These are phyloP conservation scores for Acer saccharum DNA, from an alignment of 345 rosid genomes.

Conservation along the genomic window DNA sequence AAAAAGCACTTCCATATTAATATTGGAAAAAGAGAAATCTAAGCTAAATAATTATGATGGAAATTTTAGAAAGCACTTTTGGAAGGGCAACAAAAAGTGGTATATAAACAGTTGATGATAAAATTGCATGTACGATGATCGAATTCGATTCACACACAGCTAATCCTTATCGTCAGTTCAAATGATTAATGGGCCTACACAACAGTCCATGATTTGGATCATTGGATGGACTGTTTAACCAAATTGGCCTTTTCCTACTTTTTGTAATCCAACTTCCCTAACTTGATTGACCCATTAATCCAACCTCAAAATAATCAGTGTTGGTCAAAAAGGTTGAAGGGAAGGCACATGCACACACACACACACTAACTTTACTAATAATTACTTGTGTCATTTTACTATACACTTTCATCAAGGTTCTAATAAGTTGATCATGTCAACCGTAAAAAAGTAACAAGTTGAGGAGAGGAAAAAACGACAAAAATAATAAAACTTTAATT, in stretches of 20 bases:
- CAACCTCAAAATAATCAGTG: no score
- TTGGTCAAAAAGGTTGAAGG: no score
- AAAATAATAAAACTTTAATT: background rate
- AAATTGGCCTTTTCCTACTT: no score
- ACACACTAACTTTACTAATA: no score
- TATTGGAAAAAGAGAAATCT: no score
- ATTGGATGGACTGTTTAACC: background rate
- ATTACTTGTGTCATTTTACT: no score
- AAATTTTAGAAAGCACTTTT: background rate
- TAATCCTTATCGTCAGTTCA: slow-evolving; percentile 24
- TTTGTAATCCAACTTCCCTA: no score
- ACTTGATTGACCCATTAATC: no score
- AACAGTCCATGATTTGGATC: background rate
- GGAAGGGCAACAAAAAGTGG: background rate
- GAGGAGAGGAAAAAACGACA: background rate
- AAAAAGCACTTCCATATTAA: background rate
- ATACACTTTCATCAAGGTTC: no score
- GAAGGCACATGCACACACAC: no score
- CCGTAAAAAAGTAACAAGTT: no score
- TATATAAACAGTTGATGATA: slow-evolving; percentile 3
- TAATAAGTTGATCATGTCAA: no score
- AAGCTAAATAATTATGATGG: background rate
- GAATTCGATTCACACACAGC: background rate
- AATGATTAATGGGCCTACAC: slow-evolving; percentile 35
- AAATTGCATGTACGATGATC: background rate